These are phyloP conservation scores for Cyphellophora europaea DNA, from an alignment of 2,329 filamentous ascomycete genomes.

Conservation along the genomic window DNA sequence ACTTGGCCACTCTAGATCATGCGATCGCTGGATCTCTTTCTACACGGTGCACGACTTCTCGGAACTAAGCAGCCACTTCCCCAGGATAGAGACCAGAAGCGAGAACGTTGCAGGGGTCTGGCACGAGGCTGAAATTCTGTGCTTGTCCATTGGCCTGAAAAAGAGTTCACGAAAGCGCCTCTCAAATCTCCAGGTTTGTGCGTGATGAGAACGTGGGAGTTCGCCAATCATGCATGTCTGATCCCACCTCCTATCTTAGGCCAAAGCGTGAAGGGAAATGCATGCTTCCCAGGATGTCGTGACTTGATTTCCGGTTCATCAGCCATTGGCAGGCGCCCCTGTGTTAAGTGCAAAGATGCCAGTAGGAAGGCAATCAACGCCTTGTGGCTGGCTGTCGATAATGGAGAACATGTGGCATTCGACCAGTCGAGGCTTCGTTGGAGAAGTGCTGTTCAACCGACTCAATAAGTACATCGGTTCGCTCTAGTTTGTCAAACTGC, in stretches of 20 bases:
- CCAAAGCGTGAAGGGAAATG: neutral
- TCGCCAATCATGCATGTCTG: neutral
- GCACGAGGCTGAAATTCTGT: neutral
- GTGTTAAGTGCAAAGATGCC: too few relatives aligned
- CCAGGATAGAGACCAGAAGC: slow-evolving; percentile 4
- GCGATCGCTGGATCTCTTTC: too few relatives aligned
- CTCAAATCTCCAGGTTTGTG: neutral
- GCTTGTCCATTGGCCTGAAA: neutral
- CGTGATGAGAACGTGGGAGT: neutral
- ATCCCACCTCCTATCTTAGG: neutral
- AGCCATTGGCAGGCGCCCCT: neutral
- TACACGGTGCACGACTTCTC: too few relatives aligned
- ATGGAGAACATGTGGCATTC: too few relatives aligned
- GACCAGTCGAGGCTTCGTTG: neutral
- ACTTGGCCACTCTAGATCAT: too few relatives aligned
- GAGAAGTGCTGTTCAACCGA: neutral
- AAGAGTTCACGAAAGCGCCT: neutral
- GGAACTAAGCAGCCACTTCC: too few relatives aligned
- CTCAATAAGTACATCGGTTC: neutral
- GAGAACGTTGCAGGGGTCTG: too few relatives aligned
- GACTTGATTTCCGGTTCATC: too few relatives aligned
- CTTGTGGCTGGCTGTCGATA: too few relatives aligned
- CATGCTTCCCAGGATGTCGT: too few relatives aligned
- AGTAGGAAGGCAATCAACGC: neutral
- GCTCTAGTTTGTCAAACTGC: neutral